A percentile compares a stretch with the other conserved stretches of the same genome.
Conservation (phyloP, 768 basidiomycete genomes). For the Porphyrellus cyaneotinctus region DNA sequence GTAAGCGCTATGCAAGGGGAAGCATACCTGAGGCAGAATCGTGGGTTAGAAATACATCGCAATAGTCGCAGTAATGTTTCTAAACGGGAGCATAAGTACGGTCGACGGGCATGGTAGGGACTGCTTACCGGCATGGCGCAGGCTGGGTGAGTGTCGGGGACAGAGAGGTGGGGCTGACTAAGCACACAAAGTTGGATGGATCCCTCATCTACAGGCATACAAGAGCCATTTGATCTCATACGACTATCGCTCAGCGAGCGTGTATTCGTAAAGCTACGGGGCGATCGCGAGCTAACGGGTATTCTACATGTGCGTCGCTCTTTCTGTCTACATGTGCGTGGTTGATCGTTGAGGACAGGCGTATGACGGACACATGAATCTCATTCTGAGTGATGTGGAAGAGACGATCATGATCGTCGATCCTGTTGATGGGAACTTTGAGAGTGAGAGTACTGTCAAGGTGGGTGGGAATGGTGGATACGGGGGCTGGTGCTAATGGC, state of each 20-base stretch:
- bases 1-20: background rate
- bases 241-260: constrained; percentile 94
- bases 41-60: constrained; percentile 91
- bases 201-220: constrained; percentile 67
- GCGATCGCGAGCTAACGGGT: constrained; percentile 88
- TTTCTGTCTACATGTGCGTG: background rate
- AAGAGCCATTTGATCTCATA: constrained; percentile 97
- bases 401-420: constrained; percentile 98
- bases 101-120: background rate
- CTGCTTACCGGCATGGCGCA: constrained; percentile 60
- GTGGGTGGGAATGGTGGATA: constrained; percentile 35
- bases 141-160: constrained; percentile 25
- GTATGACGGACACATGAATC: constrained; percentile 99
- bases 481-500: background rate
- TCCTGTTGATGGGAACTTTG: constrained; percentile 57
- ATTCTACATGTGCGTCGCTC: constrained; percentile 77
- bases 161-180: constrained; percentile 25
- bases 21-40: constrained; percentile 83
- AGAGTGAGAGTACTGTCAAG: constrained; percentile 60
- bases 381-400: constrained; percentile 96
- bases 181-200: constrained; percentile 50
- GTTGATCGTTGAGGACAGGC: constrained; percentile 52
- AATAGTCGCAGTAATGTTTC: constrained; percentile 95
- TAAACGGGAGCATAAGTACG: constrained; percentile 28
- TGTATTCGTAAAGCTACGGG: constrained; percentile 95